Percentiles rank a stretch among this genome's conserved stretches.
These are phyloP conservation scores for Coemansia sp. DNA, from an alignment of 192 early-diverging fungal species.

Conservation along the genomic window DNA sequence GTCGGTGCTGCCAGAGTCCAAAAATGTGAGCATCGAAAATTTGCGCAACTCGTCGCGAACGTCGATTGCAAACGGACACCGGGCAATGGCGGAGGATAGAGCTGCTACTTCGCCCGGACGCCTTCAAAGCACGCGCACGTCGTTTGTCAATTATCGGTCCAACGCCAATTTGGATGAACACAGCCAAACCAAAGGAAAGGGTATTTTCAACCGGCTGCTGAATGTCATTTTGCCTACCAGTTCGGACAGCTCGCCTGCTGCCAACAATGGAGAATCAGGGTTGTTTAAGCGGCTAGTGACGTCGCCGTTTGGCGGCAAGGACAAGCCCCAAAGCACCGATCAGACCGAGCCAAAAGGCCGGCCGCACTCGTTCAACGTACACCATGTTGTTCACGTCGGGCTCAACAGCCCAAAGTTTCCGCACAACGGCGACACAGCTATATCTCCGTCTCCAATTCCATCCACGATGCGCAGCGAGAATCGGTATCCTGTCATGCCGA, in stretches of 20 bases:
- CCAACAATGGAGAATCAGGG: slow-evolving; percentile 4
- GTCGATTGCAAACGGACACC: slow-evolving; percentile 9
- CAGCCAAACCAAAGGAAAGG: slow-evolving; percentile 9
- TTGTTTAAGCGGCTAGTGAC: slow-evolving; percentile 34
- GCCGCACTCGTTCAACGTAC: slow-evolving; percentile 46
- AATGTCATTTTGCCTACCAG: slow-evolving; percentile 17
- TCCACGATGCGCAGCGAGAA: slow-evolving; percentile 30
- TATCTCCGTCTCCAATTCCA: slow-evolving; percentile 17
- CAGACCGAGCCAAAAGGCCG: slow-evolving; percentile 17
- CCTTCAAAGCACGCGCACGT: slow-evolving; percentile 20
- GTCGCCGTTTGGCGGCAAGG: slow-evolving; percentile 26
- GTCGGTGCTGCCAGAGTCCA: slow-evolving; percentile 48
- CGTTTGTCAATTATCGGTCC: background rate
- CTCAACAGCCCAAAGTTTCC: slow-evolving; percentile 31
- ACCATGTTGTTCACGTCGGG: slow-evolving; percentile 41
- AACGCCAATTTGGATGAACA: slow-evolving; percentile 4
- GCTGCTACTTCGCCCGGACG: background rate
- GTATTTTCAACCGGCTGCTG: slow-evolving; percentile 27
- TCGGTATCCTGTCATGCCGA: slow-evolving; percentile 38
- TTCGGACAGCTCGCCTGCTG: background rate
- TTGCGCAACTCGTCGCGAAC: slow-evolving; percentile 24
- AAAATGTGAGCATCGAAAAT: slow-evolving; percentile 33
- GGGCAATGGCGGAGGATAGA: background rate
- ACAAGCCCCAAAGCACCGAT: background rate
- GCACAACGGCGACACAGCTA: slow-evolving; percentile 14